Evolutionary conservation across 2,329 filamentous ascomycete species (phyloP).

Genomic region (Colletotrichum incanum): DNA sequence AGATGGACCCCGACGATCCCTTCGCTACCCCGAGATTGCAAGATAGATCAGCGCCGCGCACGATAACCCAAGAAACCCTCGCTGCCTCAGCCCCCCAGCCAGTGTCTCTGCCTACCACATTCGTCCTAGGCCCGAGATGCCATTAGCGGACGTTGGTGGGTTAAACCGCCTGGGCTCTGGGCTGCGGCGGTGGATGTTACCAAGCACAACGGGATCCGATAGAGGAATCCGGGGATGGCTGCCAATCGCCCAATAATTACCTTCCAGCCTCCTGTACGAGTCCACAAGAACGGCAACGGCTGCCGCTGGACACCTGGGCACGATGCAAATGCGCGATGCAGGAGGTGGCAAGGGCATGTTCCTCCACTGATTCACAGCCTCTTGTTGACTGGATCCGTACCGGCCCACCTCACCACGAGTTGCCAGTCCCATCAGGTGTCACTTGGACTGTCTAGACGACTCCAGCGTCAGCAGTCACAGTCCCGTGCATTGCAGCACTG

Average conservation of each 20-base stretch:
- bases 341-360: slow-evolving; percentile 21
- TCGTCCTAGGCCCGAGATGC: slow-evolving; percentile 1
- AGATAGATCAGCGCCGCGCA: slow-evolving; percentile 2
- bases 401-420: background rate
- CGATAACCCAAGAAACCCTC: slow-evolving; percentile 15
- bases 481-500: slow-evolving; percentile 15
- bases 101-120: slow-evolving; percentile 15
- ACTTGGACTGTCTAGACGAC: background rate
- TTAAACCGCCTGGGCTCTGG: background rate
- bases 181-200: background rate
- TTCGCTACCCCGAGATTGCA: background rate
- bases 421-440: background rate
- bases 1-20: background rate
- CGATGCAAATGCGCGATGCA: slow-evolving; percentile 26
- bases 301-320: background rate
- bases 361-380: background rate
- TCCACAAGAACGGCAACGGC: slow-evolving; percentile 15
- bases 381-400: background rate
- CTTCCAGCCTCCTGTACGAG: slow-evolving; percentile 14
- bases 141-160: background rate
- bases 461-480: slow-evolving; percentile 6
- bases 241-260: slow-evolving; percentile 1
- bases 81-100: slow-evolving; percentile 2
- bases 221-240: slow-evolving; percentile 28
- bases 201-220: slow-evolving; percentile 6